Base-by-base conservation (phyloP, 805 yeast species). In the Ogataea pignaliae region DNA sequence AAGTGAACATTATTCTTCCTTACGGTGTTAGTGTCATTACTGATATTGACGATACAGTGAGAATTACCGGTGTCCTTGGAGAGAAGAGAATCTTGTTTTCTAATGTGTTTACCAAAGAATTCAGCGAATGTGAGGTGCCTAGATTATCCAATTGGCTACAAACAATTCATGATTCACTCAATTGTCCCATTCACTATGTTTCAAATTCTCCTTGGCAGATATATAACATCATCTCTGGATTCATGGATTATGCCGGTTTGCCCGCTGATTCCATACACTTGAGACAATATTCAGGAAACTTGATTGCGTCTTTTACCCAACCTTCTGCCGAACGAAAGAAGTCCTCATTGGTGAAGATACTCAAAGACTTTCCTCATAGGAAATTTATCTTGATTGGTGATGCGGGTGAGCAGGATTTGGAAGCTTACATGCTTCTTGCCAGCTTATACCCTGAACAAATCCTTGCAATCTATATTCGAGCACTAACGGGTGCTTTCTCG, bases 181-280 rank as follows among this genome's bases (percentile, higher is more conserved):
- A 72, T 11, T 72, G 79, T 36, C 73, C 81, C 3, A 69, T 91
- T 56, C 96, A 90, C 61, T 95, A 91, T 61, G 98, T 95, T 2
- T 90, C 97, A 8, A 93, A 95, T 65, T 82, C 95, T 1, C 99
- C 99, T 0, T 86, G 95, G 80, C 98, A 93, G 63, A 66, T 93
- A 18, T 89, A 73, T 60, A 73, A 79, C 15, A 70, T 78, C 7
- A 75, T 86, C 14, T 54, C 65, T 18, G 78, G 79, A 36, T 88
- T 79, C 54, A 70, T 88, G 54, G 64, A 68, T 14, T 57, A 64
- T 34, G 75, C 71, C 31, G 69, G 74, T 5, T 75, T 88, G 36
- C 99, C 99, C 0, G 55, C 59, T 1, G 96, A 96, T 6, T 85
- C 96, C 0, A 69, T 93, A 44, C 95, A 90, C 61, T 72, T 95